Percentiles rank a stretch among this genome's conserved stretches.
Conservation (phyloP, 352 stramenopile genomes). For the Peronosclerospora sorghi region DNA sequence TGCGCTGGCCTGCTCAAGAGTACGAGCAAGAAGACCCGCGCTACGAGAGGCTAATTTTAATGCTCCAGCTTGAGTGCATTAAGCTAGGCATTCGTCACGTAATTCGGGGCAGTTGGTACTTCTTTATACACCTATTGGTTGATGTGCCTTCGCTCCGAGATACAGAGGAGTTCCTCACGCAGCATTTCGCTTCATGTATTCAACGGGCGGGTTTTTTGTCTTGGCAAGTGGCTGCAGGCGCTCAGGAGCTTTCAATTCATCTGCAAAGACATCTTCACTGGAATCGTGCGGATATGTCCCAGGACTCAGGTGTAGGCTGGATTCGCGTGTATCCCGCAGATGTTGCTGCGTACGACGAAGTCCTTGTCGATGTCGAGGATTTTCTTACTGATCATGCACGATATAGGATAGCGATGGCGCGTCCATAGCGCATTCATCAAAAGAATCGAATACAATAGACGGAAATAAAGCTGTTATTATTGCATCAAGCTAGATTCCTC, state of each 20-base stretch:
- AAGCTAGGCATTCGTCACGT: slow-evolving; percentile 52
- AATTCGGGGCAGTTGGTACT: slow-evolving; percentile 69
- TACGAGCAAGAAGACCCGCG: slow-evolving; percentile 79
- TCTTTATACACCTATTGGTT: slow-evolving; percentile 80
- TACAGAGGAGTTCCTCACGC: slow-evolving; percentile 48
- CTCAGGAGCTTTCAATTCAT: slow-evolving; percentile 82
- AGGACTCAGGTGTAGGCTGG: slow-evolving; percentile 75
- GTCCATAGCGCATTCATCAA: slow-evolving; percentile 11
- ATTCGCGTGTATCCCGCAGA: slow-evolving; percentile 79
- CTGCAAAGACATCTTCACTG: slow-evolving; percentile 80
- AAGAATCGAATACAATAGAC: slow-evolving; percentile 21
- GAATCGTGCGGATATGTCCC: slow-evolving; percentile 84
- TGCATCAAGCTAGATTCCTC: slow-evolving; percentile 32
- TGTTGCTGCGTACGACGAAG: slow-evolving; percentile 65
- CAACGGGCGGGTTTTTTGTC: slow-evolving; percentile 71
- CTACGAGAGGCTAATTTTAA: slow-evolving; percentile 78
- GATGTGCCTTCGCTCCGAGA: slow-evolving; percentile 37
- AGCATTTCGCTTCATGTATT: slow-evolving; percentile 71
- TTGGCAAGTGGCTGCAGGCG: slow-evolving; percentile 76
- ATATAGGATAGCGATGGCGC: slow-evolving; percentile 16
- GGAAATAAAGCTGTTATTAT: slow-evolving; percentile 3
- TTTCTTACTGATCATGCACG: slow-evolving; percentile 52
- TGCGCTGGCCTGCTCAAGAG: slow-evolving; percentile 80
- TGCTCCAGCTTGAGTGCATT: slow-evolving; percentile 82
- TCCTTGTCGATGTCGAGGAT: slow-evolving; percentile 55